These are phyloP conservation scores for Saprolegnia diclina DNA, from an alignment of 352 stramenopile genomes.

Conservation along the genomic window DNA sequence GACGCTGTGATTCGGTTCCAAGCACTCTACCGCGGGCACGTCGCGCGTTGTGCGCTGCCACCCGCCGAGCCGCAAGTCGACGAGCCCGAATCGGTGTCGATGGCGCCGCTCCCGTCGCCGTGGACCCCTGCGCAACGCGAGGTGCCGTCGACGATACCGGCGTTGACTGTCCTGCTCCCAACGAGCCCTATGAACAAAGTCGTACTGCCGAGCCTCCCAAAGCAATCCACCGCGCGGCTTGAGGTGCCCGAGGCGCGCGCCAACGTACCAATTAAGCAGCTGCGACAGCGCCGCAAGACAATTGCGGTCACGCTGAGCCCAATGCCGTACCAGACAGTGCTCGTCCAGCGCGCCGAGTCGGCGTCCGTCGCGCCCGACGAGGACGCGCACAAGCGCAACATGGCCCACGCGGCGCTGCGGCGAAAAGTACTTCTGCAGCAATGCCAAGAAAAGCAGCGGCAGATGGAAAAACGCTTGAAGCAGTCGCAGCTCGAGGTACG, in stretches of 20 bases:
- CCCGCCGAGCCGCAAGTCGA: constrained; percentile 30
- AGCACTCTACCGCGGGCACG: constrained; percentile 52
- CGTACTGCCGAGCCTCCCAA: background rate
- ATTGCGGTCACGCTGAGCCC: constrained; percentile 40
- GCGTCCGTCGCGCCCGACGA: constrained; percentile 23
- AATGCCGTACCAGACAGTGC: constrained; percentile 26
- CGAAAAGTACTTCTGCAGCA: constrained; percentile 38
- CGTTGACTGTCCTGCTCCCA: too few species aligned
- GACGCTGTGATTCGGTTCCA: constrained; percentile 77
- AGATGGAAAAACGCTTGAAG: constrained; percentile 37
- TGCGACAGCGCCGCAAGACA: constrained; percentile 40
- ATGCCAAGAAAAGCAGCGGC: constrained; percentile 39
- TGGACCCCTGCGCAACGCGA: constrained; percentile 27
- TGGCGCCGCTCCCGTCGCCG: constrained; percentile 40
- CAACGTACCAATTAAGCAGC: constrained; percentile 35
- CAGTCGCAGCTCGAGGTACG: constrained; percentile 9
- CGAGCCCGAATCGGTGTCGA: constrained; percentile 41
- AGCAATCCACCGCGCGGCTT: constrained; percentile 19
- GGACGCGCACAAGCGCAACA: constrained; percentile 30
- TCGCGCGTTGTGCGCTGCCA: constrained; percentile 39
- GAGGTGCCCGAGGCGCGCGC: constrained; percentile 42
- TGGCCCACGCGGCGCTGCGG: constrained; percentile 44
- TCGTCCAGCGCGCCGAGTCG: constrained; percentile 8
- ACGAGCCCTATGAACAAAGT: background rate
- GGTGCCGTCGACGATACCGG: background rate